These are phyloP conservation scores for Hypoxylon lenormandii DNA, from an alignment of 495 filamentous ascomycete species.

Conservation along the genomic window DNA sequence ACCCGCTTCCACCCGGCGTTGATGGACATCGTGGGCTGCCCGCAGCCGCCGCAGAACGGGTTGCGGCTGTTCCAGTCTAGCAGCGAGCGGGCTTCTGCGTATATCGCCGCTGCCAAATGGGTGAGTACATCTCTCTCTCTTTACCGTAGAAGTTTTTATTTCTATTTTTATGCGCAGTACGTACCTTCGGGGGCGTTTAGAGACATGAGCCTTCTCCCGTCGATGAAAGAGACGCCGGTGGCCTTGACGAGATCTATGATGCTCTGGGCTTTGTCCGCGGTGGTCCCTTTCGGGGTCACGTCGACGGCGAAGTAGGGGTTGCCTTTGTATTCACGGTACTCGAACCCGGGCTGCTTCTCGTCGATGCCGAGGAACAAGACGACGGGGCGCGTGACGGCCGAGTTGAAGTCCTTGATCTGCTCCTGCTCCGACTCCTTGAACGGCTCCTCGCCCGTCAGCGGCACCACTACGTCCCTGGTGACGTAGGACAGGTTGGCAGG, in stretches of 20 bases:
- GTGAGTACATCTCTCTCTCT: slow-evolving; percentile 7
- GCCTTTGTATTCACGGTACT: slow-evolving; percentile 72
- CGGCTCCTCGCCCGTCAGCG: slow-evolving; percentile 76
- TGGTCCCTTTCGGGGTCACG: slow-evolving; percentile 76
- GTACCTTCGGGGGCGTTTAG: slow-evolving; percentile 60
- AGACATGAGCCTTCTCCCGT: slow-evolving; percentile 53
- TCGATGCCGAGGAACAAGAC: slow-evolving; percentile 90
- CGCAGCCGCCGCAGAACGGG: slow-evolving; percentile 86
- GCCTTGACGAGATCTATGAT: slow-evolving; percentile 53
- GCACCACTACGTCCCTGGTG: slow-evolving; percentile 70
- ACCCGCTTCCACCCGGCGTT: slow-evolving; percentile 91
- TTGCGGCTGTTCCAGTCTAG: slow-evolving; percentile 96
- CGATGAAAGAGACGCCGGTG: slow-evolving; percentile 45
- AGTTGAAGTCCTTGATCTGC: slow-evolving; percentile 78
- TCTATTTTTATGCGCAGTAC: not conserved
- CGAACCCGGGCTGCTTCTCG: slow-evolving; percentile 67
- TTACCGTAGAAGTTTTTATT: too few relatives aligned
- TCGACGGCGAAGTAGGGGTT: slow-evolving; percentile 89
- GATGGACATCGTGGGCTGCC: slow-evolving; percentile 82
- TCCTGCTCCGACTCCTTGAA: slow-evolving; percentile 80
- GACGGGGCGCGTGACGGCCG: slow-evolving; percentile 69
- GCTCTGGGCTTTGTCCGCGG: slow-evolving; percentile 69
- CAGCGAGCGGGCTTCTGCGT: slow-evolving; percentile 88
- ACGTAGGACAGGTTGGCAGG: slow-evolving; percentile 70
- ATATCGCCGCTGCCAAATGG: slow-evolving; percentile 76